Conservation (phyloP, 495 filamentous ascomycete genomes). For the Hypomontagnella submonticulosa region DNA sequence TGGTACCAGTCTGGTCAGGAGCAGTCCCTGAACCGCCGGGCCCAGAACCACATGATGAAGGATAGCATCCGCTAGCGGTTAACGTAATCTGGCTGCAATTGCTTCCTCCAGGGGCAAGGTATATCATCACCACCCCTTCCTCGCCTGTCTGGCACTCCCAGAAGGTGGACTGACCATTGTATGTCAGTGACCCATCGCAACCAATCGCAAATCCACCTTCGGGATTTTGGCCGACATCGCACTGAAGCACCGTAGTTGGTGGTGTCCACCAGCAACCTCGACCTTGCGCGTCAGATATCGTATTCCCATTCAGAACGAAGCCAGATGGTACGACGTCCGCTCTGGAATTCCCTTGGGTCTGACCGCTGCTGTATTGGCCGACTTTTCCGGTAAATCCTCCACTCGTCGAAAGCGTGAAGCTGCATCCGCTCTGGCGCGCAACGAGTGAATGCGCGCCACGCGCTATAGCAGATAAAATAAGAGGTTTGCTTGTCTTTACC, state of each 20-base stretch:
- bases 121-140: conserved; percentile 63
- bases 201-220: conserved; percentile 61
- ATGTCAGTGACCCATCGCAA: conserved; percentile 60
- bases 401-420: conserved; percentile 38
- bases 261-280: conserved; percentile 51
- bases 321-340: conserved; percentile 21
- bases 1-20: not conserved
- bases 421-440: conserved; percentile 40
- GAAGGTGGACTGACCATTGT: conserved; percentile 58
- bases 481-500: conserved; percentile 32
- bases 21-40: conserved; percentile 11
- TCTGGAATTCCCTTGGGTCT: conserved; percentile 31
- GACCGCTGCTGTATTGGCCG: conserved; percentile 41
- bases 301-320: conserved; percentile 42
- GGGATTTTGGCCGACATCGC: conserved; percentile 63
- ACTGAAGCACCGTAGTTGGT: conserved; percentile 71
- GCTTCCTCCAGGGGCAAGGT: conserved; percentile 56
- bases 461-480: conserved; percentile 29
- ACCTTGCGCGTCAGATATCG: conserved; percentile 38
- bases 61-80: conserved; percentile 60
- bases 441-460: conserved; percentile 38
- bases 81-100: conserved; percentile 60
- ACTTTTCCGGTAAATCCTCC: conserved; percentile 34
- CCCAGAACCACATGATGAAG: conserved; percentile 35
- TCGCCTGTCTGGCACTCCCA: conserved; percentile 65